Base-by-base conservation (phyloP, 495 filamentous ascomycete genomes). In the Astrothelium macrocarpum region DNA sequence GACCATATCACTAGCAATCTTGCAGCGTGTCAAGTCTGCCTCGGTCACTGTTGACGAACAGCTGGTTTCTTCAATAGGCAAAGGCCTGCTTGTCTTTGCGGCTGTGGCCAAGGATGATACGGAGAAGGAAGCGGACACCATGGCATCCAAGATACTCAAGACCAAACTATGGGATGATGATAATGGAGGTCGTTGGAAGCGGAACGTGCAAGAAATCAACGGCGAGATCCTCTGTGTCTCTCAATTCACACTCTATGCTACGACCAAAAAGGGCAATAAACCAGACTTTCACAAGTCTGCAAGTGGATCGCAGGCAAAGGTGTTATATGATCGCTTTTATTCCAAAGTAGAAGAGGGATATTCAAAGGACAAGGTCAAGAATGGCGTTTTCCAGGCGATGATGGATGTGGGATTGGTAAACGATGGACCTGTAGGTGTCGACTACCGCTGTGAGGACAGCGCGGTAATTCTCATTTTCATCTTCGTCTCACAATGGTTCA, bases 301-400 rank as follows among this genome's bases (percentile, higher is more conserved):
- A 65, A 82, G 82, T 36, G 85, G 86, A 26, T 82, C 88, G 1
- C 81, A 89, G 31, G 94, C 95, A 14, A 90, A 84, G 64, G 80
- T 78, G 36, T 79, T 97, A 25, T 99, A 99, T 75, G 81, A 90
- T 45, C 78, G 84, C 64, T 96, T 99, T 77, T 82, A 90, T 64
- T 72, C 78, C n/a, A 87, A 87, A 65, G 84, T 96, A 28, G 80
- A 88, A 65, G 81, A 87, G 67, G 75, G 83, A 2, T 95, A 97
- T 72, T 73, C 77, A 3, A 73, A 83, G 9, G 90, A 91, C 18
- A 87, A 82, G 66, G 91, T 99, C 64, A 91, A 95, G 71, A 87
- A 97, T 71, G 95, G 95, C 16, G 85, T 96, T 39, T 99, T 97
- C 73, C 92, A 96, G 69, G 94, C 95, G 60, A 96, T 96, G 91